Base-by-base conservation (phyloP, 257 asterid genomes). In the Jasminum sambac region DNA sequence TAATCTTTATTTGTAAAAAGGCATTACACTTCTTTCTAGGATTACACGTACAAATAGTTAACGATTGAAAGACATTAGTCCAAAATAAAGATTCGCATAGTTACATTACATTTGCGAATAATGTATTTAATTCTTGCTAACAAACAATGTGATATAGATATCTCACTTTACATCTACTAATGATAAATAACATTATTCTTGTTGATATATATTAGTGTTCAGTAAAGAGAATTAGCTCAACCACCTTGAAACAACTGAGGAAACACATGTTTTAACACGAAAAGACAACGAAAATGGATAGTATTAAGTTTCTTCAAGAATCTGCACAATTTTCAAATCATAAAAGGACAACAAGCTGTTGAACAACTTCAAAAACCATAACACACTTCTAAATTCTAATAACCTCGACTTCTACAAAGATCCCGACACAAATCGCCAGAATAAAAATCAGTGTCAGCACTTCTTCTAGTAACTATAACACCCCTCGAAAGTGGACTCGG, bases 401-500 rank as follows among this genome's bases (percentile, higher is more conserved):
- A 39, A 39, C 50, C 69, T 39, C 57, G 38, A 36, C 69, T 8
- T 24, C 11, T n/a, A 6, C 77, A 84, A 8, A 84, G 86, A 76
- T 84, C 84, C 77, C 70, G 78, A 69, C 80, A 72, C 68, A 69
- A 60, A 55, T 79, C 70, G 48, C 64, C 74, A 12, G 85, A 77
- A 68, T 75, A 79, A 72, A 79, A 77, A 79, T 84, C 80, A 25
- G 71, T 25, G 77, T 77, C 92, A 2, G 96, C 95, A 64, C 95
- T 88, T 75, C 89, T 85, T 76, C 95, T 70, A 11, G 84, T 85
- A 21, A 30, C 36, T 30, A 30, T 30, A 30, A 72, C 74, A 59
- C 78, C 87, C 69, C 78, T 85, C 1, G 94, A 89, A 68, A 87
- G 84, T 9, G 95, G 92, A 64, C 89, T 89, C 6, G 89, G 89